Conservation (phyloP, 2,329 filamentous ascomycete genomes). For the Aspergillus sp. region DNA sequence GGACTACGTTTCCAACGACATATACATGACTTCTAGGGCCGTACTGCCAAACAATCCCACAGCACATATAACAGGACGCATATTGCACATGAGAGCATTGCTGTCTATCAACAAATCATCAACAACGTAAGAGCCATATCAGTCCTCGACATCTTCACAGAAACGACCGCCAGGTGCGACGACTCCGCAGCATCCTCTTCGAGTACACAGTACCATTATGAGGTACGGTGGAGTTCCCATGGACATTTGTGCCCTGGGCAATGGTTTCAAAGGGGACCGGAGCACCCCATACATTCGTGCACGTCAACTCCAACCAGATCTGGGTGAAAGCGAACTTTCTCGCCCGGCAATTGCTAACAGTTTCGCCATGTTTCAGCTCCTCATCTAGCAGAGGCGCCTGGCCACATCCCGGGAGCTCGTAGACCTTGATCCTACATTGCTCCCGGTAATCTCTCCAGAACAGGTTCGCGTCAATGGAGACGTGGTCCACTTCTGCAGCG, state of each 20-base stretch:
- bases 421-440: conserved; percentile 30
- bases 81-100: background rate
- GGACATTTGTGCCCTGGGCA: background rate
- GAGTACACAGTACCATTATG: background rate
- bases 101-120: background rate
- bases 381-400: conserved; percentile 26
- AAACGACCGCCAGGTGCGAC: background rate
- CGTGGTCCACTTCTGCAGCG: conserved; percentile 20
- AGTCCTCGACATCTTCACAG: background rate
- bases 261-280: conserved; percentile 1
- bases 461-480: conserved; percentile 27
- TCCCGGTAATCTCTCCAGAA: conserved; percentile 15
- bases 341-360: conserved; percentile 23
- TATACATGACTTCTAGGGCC: background rate
- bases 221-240: background rate
- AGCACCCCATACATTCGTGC: conserved; percentile 13
- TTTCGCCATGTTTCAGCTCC: conserved; percentile 9
- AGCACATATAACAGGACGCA: background rate
- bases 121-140: background rate
- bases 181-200: background rate
- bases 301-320: conserved; percentile 32
- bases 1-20: background rate
- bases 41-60: background rate
- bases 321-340: conserved; percentile 22
- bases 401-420: conserved; percentile 31